Conservation (phyloP, 2,329 filamentous ascomycete species). For the Ustulina deusta region DNA sequence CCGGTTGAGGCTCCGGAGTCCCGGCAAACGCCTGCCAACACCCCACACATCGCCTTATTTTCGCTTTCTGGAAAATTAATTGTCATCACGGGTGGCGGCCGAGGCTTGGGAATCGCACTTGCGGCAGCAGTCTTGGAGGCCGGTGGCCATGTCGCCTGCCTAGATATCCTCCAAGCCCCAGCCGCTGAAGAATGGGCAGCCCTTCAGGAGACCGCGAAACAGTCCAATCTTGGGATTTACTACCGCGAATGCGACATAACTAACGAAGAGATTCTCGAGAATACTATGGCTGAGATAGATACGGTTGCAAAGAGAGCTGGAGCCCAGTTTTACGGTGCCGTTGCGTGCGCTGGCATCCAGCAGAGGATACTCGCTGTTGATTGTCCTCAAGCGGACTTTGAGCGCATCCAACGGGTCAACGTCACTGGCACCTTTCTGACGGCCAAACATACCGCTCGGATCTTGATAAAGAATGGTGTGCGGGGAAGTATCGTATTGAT, state of each 20-base stretch:
- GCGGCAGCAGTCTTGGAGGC: neutral
- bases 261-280: neutral
- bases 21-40: neutral
- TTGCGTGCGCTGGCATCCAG: constrained; percentile 3
- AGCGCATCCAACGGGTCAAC: constrained; percentile 19
- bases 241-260: constrained; percentile 1
- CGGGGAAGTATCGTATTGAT: neutral
- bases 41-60: neutral
- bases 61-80: neutral
- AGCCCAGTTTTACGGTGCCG: neutral
- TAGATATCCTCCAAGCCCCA: neutral
- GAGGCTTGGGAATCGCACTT: constrained; percentile 1
- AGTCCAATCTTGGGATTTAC: neutral
- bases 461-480: constrained; percentile 9
- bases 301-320: neutral
- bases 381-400: constrained; percentile 18
- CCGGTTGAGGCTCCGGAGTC: neutral
- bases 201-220: neutral
- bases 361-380: constrained; percentile 12
- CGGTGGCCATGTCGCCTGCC: neutral
- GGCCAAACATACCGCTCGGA: constrained; percentile 20
- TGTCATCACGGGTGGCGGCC: neutral
- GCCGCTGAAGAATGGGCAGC: constrained; percentile 2
- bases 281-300: neutral
- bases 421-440: constrained; percentile 24